These are phyloP conservation scores for Hyphochytrium catenoides DNA, from an alignment of 352 stramenopile genomes.

Conservation along the genomic window DNA sequence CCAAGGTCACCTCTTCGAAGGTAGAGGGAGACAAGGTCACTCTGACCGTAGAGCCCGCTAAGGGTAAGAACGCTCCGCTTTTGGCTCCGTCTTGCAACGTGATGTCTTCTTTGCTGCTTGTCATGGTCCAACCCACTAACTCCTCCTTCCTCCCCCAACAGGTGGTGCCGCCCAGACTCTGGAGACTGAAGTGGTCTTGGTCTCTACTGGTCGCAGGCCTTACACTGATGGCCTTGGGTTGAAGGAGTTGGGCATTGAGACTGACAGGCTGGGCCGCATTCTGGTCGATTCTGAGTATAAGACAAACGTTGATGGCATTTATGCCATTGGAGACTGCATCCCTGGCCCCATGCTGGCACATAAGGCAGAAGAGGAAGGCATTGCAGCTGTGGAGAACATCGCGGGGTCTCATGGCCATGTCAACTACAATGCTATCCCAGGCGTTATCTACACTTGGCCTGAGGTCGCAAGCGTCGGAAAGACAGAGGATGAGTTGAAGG, in stretches of 20 bases:
- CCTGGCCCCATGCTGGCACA: conserved; percentile 95
- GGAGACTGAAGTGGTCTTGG: conserved; percentile 48
- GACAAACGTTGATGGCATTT: conserved; percentile 79
- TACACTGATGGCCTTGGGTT: conserved; percentile 87
- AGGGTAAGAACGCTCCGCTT: too few species aligned
- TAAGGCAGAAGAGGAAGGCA: conserved; percentile 98
- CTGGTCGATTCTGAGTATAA: conserved; percentile 83
- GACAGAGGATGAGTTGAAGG: conserved; percentile 94
- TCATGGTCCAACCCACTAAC: conserved; percentile 58
- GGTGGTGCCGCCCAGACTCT: conserved; percentile 26
- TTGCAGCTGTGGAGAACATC: conserved; percentile 91
- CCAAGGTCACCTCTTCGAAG: conserved; percentile 83
- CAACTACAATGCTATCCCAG: conserved; percentile 97
- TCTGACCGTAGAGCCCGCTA: conserved; percentile 76
- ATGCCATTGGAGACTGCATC: conserved; percentile 93
- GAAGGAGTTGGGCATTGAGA: conserved; percentile 90
- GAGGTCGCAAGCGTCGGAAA: conserved; percentile 87
- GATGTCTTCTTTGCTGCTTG: conserved; percentile 33
- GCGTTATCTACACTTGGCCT: conserved; percentile 94
- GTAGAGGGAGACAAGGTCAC: conserved; percentile 75
- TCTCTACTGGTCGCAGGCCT: conserved; percentile 71
- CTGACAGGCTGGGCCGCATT: conserved; percentile 85
- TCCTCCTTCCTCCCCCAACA: conserved; percentile 6
- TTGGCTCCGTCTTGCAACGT: too few species aligned
- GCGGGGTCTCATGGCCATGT: conserved; percentile 90